Evolutionary conservation across 768 basidiomycete genomes (phyloP), one percentile per base, ranked within the genome.

Genomic region (Xerocomus brunneocitrinus): DNA sequence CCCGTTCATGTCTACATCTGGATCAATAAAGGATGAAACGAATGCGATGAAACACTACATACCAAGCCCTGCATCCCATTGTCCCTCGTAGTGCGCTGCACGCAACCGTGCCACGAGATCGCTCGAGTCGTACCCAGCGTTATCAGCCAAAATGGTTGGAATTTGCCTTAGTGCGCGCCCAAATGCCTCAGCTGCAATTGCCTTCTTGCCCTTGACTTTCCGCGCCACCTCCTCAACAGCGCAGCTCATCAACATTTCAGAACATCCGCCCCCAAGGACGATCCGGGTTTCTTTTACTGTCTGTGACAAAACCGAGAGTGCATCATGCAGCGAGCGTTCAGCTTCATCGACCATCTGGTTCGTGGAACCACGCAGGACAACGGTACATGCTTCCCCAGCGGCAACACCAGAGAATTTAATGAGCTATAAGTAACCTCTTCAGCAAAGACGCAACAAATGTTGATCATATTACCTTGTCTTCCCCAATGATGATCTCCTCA

Each of bases 331-430:
- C 1, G 95, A 98, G 10, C 97, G 87, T 65, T 98, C 97, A 2
- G 97, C 97, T 70, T 99, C 97, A 62, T 98, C 97, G 25, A 99
- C 88, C 95, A 99, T 99, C 68, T 99, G 97, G 57, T 87, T 88
- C 22, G 97, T 98, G 36, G 95, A 97, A 13, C 97, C 97, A 34
- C 97, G 90, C 8, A 99, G 81, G 28, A 99, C 95, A 49, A 98
- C 94, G 0, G 97, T 99, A 69, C 97, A 98, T 22, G 97, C 97
- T 71, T 95, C 86, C 12, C 95, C 95, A 19, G 95, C 94, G 12
- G 95, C 94, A 39, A 99, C 95, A 40, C 97, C 97, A 8, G 97
- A 98, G 79, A 99, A 99, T 74, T 98, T 99, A 76, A 98, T 97
- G 57, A 99, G 80, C 95, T 98, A 60, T 25, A 9, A 14, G 0